Base-by-base conservation (phyloP, 2,329 filamentous ascomycete species). In the Pseudopithomyces maydicus region DNA sequence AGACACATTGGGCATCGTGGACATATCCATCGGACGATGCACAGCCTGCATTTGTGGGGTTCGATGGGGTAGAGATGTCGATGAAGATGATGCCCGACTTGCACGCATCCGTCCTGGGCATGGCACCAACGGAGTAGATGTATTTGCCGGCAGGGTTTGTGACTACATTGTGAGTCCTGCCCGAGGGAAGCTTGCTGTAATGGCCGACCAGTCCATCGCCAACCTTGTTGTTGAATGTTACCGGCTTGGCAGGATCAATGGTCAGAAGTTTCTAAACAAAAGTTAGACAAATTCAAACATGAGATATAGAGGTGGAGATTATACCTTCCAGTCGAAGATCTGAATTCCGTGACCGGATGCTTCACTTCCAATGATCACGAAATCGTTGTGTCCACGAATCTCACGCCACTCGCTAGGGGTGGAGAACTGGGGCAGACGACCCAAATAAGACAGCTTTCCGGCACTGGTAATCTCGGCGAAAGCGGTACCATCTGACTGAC, bases 1-100 rank as follows among this genome's bases (percentile, higher is more conserved):
- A 78, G 38, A 87, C 73, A 68, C 84, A 87, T 71, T 87, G 84
- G 2, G 84, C 84, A 62, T 87, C 84, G 69, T 87, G 84, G 14
- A 86, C 84, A 67, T 87, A 87, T 36, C 84, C 84, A 66, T 86
- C 84, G 17, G 78, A 66, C 19, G 79, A 77, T 7, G 81, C 81
- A 64, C 67, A 87, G 42, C 84, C 85, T 6, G 82, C 80, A 20
- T 76, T 80, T 14, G 75, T 80, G 4, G 84, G 82, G 56, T 84
- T 85, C 7, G 79, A 72, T 12, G 83, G 78, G 60, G 86, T 79
- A 3, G 77, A 77, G 29, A 87, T 77, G 68, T 87, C 82, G 61
- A 87, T 82, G 76, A 85, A 85, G 73, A 85, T 85, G 49, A 87
- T 76, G 10, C 85, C 85, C 8, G 80, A 80, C 20, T 73, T 75